Conservation (phyloP, 2,329 filamentous ascomycete genomes). For the Tolypocladium amazonense region DNA sequence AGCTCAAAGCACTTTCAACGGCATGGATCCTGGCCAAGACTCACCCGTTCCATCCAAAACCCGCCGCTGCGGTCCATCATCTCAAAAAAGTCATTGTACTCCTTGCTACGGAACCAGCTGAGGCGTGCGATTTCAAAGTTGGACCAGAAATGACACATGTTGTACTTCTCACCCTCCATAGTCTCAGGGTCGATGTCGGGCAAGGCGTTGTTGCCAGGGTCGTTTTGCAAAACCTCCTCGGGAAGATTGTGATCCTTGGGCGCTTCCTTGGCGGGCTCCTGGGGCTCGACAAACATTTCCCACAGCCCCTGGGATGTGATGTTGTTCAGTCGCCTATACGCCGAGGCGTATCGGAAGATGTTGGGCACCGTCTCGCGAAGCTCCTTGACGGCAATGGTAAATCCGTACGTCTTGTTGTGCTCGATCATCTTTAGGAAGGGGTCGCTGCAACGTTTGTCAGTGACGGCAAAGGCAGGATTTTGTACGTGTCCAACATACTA, state of each 20-base stretch:
- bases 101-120: slow-evolving; percentile 93
- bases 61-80: slow-evolving; percentile 98
- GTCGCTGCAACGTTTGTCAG: slow-evolving; percentile 45
- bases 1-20: slow-evolving; percentile 7
- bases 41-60: slow-evolving; percentile 97
- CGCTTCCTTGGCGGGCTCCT: slow-evolving; percentile 51
- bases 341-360: slow-evolving; percentile 97
- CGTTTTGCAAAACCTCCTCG: slow-evolving; percentile 69
- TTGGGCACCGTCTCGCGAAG: slow-evolving; percentile 96
- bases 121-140: slow-evolving; percentile 97
- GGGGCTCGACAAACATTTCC: slow-evolving; percentile 94
- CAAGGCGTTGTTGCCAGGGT: slow-evolving; percentile 59
- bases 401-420: slow-evolving; percentile 94
- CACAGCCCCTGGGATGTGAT: slow-evolving; percentile 84
- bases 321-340: slow-evolving; percentile 89
- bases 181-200: slow-evolving; percentile 78
- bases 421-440: slow-evolving; percentile 94
- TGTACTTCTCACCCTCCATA: slow-evolving; percentile 97
- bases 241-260: slow-evolving; percentile 59
- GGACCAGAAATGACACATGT: slow-evolving; percentile 99
- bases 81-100: slow-evolving; percentile 95
- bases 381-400: slow-evolving; percentile 98
- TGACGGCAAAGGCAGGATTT: not conserved
- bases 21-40: slow-evolving; percentile 8
- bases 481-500: slow-evolving; percentile 48